phyloP scores from a whole-genome alignment of 305 asterid species.

The Fraxinus velutina region DNA sequence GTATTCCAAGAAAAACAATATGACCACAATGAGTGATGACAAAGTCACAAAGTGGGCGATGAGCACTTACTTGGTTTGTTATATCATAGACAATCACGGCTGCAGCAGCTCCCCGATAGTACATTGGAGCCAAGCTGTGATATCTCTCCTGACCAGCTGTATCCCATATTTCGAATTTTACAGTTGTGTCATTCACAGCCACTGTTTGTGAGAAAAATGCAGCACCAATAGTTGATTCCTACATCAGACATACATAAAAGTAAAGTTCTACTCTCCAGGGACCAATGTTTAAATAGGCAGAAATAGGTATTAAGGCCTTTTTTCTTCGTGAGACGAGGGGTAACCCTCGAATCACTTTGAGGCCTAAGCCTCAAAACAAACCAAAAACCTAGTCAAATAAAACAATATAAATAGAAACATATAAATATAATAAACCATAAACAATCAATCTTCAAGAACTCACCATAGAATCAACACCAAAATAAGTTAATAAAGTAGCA shows the following conservation, averaged over 20 bases:
- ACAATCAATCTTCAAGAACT: background rate
- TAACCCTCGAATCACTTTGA: background rate
- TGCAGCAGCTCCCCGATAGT: constrained; percentile 83
- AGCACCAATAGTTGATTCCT: constrained; percentile 92
- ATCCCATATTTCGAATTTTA: constrained; percentile 84
- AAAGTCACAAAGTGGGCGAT: background rate
- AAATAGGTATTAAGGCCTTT: background rate
- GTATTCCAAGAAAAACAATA: background rate
- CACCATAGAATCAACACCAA: background rate
- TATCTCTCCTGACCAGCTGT: constrained; percentile 88
- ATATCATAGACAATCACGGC: constrained; percentile 75
- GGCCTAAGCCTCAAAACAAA: background rate
- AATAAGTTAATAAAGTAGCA: background rate
- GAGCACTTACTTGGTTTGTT: constrained; percentile 52
- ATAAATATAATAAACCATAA: background rate
- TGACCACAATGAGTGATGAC: background rate
- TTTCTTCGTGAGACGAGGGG: background rate
- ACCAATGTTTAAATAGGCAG: background rate
- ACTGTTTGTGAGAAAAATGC: constrained; percentile 72
- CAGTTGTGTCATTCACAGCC: constrained; percentile 72
- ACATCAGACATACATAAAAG: constrained; percentile 25
- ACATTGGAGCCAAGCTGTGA: constrained; percentile 87
- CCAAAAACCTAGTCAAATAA: background rate
- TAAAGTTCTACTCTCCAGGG: background rate
- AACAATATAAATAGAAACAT: too few species aligned